Percentiles rank a stretch among this genome's conserved stretches.
phyloP scores from a whole-genome alignment of 2,329 filamentous ascomycete genomes.

The Mollisia scopiformis region DNA sequence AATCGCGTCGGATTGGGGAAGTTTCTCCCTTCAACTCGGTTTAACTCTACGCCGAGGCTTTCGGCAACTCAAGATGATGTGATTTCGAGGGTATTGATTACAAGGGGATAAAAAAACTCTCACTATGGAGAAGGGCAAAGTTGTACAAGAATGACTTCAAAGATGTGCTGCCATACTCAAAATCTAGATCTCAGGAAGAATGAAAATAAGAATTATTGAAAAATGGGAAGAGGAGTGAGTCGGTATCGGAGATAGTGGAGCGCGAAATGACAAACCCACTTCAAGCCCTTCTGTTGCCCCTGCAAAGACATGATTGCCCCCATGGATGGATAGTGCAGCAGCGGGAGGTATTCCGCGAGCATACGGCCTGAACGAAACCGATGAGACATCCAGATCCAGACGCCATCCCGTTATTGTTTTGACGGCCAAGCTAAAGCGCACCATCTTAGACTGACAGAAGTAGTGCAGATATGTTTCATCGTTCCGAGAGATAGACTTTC shows the following conservation, averaged over 20 bases:
- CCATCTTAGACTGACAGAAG: background rate
- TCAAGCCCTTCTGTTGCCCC: background rate
- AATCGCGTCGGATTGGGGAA: background rate
- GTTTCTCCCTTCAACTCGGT: background rate
- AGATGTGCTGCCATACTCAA: background rate
- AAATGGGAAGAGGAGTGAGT: background rate
- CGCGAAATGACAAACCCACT: conserved; percentile 13
- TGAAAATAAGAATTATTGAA: background rate
- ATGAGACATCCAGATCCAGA: background rate
- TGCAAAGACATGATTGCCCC: background rate
- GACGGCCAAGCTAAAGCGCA: background rate
- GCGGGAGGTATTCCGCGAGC: conserved; percentile 8
- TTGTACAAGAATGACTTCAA: background rate
- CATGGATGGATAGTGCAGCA: background rate
- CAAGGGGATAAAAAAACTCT: background rate
- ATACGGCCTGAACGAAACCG: background rate
- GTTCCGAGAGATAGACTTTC: background rate
- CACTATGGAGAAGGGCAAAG: background rate
- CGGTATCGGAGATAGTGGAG: background rate
- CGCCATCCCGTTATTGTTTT: background rate
- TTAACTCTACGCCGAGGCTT: conserved; percentile 1
- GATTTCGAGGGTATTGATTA: background rate
- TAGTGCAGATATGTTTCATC: background rate
- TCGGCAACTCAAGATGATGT: background rate
- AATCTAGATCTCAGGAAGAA: background rate